Evolutionary conservation across 495 filamentous ascomycete genomes (phyloP), one percentile per base, ranked within the genome.

Genomic region (Sordaria brevicollis): DNA sequence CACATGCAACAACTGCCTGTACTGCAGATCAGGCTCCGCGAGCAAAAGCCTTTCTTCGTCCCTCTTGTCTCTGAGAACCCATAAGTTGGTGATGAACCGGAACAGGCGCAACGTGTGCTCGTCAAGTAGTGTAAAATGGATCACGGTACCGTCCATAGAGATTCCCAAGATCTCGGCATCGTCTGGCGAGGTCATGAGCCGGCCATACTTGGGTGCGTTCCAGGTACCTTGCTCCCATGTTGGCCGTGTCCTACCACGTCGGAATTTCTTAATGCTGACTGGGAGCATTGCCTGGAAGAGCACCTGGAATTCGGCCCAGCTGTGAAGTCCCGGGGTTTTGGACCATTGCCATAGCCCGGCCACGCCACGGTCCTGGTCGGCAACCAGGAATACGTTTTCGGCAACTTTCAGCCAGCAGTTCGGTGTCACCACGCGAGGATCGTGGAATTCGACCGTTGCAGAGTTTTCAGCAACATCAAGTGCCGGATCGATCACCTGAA

Each of bases 111-210:
- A 89, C 35, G 86, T 80, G 19, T 85, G 77, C 67, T 83, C 76
- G 1, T 77, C 73, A 0, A 93, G 74, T 15, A 88, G 75, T n/a
- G 83, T 80, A 69, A 93, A 86, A 35, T 88, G 85, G 68, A 85
- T 84, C 17, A 93, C 72, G 0, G 89, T 85, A 4, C 92, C 92
- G 74, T 91, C 87, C 31, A 90, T 84, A 34, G 85, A 86, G 8
- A 88, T 81, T 1, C 91, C 92, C 37, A 93, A 82, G 15, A 86
- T 81, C 41, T 85, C 82, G 10, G 81, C 76, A 43, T 80, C 77
- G 49, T 78, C 74, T 8, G 68, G 65, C 3, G 72, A 76, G 65
- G 67, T 77, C 29, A 73, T 71, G 19, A 78, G 67, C 19, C 76
- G 71, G 15, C 72, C 79, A 66, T 75, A 83, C 21, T 71, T 72